Base-by-base conservation (phyloP, 164 flowering plant genomes). In the Annona squamosa region DNA sequence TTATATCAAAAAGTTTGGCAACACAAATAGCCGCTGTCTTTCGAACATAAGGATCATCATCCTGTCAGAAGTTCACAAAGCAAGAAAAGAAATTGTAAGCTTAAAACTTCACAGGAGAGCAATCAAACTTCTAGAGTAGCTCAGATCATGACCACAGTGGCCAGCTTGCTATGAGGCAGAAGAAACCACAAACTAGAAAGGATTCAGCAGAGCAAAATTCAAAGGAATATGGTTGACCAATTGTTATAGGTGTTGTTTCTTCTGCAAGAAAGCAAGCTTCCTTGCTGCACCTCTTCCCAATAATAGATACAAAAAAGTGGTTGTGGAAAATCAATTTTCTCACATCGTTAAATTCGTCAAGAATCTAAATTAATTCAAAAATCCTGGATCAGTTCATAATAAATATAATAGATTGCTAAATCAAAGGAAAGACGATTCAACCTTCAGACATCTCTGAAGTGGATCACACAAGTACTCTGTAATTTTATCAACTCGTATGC, bases 41-140 rank as follows among this genome's bases (percentile, higher is more conserved):
- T 69, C 98, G 94, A 81, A 96, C 99, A 87, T 96, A 96, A 59
- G 99, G 99, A 86, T 96, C 99, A 84, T 96, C 99, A 86, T 96
- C 99, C 99, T 96, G 89, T 77, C 68, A 77, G 67, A 17, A 64
- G 63, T 68, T 42, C 42, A 63, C 72, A 47, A 4, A 68, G 4
- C 10, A 73, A 67, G 65, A 73, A 64, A 45, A n/a, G 46, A 68
- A 70, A 43, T 63, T 19, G 46, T 59, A 67, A 13, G 63, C 45
- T 43, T 44, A 43, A 46, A 37, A 72, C 52, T 13, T 72, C 73
- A 3, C 59, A 57, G 12, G 70, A 68, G 5, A 3, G 12, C 12
- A 1, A 67, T 17, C 48, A 67, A 67, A 48, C 7, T 3, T 17
- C 37, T 4, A n/a, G 65, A 7, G 41, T n/a, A 63, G 65, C 69